Base-by-base conservation (phyloP, 2,329 filamentous ascomycete genomes). In the Lanzia echinophila region DNA sequence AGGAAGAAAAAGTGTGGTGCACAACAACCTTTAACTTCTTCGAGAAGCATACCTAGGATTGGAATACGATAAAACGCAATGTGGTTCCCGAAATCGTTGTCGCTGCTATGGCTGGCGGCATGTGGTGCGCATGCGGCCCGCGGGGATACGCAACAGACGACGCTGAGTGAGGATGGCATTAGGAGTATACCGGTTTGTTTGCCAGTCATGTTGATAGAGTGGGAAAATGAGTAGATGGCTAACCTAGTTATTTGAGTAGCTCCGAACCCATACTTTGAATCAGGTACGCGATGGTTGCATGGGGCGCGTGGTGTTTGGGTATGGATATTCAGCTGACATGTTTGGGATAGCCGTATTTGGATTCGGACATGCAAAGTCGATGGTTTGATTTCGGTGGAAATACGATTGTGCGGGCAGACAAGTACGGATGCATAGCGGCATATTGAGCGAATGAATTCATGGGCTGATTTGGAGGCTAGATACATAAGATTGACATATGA, bases 351-450 rank as follows among this genome's bases (percentile, higher is more conserved):
- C 94, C 94, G 58, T 99, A 96, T 73, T 83, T 99, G 65, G 94
- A 99, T 74, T 94, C 90, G 57, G 94, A 97, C 72, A 91, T 97
- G 86, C 88, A 95, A 75, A 96, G 89, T 75, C 86, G 94, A 69
- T 99, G 94, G 92, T 99, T 92, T 74, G 94, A 99, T 75, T 99
- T 95, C 80, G 94, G 94, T 69, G 94, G 92, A 68, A 90, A 96
- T 74, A 90, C 92, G 39, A 86, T 99, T 65, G 81, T 96, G 65
- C 77, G 82, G 64, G 83, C 82, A 60, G 82, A 86, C 69, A 79
- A 79, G 82, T 86, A 82, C 60, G 79, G 72, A n/a, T 39, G 22
- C 43, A 17, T 10, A 11, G 13, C 10, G 36, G 22, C 12, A 28
- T 20, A 6, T 42, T 7, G 7, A 13, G 3, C 2, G 7, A 31